Conservation (phyloP, 345 rosid species). For the Salix dunnii region DNA sequence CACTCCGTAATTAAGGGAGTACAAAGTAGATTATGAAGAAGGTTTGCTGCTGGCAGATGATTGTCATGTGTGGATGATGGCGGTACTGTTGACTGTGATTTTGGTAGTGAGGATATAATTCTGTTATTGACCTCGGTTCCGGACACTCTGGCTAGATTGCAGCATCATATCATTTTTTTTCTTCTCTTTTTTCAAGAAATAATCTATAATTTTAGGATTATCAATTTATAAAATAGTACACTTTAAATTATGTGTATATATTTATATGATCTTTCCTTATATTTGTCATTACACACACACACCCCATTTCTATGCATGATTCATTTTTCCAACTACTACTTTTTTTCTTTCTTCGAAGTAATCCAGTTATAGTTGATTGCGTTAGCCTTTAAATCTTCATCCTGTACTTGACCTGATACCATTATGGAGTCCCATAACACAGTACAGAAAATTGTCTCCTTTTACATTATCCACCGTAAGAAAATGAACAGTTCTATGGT, state of each 20-base stretch:
- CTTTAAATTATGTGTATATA: not conserved
- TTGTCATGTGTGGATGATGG: not conserved
- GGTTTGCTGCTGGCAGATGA: not conserved
- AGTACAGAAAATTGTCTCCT: constrained; percentile 13
- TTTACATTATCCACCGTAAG: constrained; percentile 25
- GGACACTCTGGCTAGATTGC: not conserved
- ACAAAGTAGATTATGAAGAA: not conserved
- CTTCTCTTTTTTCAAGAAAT: not conserved
- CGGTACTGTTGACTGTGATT: not conserved
- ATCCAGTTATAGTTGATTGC: not conserved
- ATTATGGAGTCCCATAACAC: not conserved
- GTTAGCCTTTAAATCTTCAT: not conserved
- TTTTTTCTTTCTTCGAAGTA: not conserved
- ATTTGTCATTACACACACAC: constrained; percentile 9
- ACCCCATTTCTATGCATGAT: no score
- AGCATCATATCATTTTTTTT: constrained; percentile 1
- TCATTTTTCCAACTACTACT: not conserved
- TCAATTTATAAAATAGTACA: not conserved
- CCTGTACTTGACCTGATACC: not conserved
- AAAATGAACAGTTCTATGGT: constrained; percentile 27
- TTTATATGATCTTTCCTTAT: not conserved
- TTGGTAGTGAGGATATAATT: not conserved
- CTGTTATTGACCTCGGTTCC: constrained; percentile 3
- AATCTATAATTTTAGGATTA: constrained; percentile 13
- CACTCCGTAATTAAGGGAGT: not conserved